phyloP scores from a whole-genome alignment of 2,329 filamentous ascomycete species.

The Apiospora malaysiana region DNA sequence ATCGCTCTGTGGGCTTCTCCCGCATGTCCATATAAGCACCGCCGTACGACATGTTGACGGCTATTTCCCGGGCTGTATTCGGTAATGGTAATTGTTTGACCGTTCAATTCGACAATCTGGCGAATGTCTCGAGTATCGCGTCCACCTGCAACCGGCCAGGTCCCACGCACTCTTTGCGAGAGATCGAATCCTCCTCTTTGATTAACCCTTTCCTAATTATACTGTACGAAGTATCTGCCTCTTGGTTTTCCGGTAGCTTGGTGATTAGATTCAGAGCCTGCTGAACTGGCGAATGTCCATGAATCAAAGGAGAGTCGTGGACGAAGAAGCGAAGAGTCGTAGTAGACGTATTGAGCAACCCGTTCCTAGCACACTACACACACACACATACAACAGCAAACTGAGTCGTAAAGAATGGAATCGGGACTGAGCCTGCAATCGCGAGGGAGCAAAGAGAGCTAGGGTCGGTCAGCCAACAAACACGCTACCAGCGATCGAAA shows the following conservation, averaged over 20 bases:
- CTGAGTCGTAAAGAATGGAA: conserved; percentile 37
- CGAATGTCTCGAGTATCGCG: conserved; percentile 19
- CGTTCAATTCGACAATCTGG: conserved; percentile 16
- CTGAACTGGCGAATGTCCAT: conserved; percentile 52
- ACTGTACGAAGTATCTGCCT: conserved; percentile 22
- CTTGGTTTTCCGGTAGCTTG: conserved; percentile 27
- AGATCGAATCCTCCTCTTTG: conserved; percentile 19
- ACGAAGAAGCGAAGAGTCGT: conserved; percentile 29
- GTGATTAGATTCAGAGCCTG: conserved; percentile 57
- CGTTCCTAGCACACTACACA: conserved; percentile 10
- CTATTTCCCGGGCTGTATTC: background rate
- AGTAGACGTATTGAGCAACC: background rate
- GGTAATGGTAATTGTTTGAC: background rate
- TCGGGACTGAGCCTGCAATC: conserved; percentile 42
- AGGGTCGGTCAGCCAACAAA: conserved; percentile 43
- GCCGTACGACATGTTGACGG: conserved; percentile 44
- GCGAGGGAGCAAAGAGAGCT: conserved; percentile 29
- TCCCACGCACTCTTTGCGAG: conserved; percentile 2
- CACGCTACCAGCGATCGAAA: conserved; percentile 37
- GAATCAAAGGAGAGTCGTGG: conserved; percentile 36
- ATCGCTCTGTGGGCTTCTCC: conserved; percentile 67
- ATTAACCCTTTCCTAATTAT: conserved; percentile 22
- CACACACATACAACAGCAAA: background rate
- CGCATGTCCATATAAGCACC: conserved; percentile 35
- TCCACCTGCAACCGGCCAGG: conserved; percentile 15